phyloP scores from a whole-genome alignment of 2,329 filamentous ascomycete species.

The Aspergillus sp. region DNA sequence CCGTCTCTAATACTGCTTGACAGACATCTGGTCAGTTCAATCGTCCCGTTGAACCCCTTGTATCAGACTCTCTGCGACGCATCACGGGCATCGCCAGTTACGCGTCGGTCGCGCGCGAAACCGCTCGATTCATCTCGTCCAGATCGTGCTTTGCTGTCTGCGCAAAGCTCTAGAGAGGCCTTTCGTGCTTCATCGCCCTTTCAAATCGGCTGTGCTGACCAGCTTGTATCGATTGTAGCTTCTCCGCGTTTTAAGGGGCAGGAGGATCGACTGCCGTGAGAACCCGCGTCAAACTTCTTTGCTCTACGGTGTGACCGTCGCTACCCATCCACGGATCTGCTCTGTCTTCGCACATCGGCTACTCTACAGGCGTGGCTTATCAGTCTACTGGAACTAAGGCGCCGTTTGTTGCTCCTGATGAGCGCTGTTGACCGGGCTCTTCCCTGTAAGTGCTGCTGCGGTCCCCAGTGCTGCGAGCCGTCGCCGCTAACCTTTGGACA shows the following conservation, averaged over 20 bases:
- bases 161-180: background rate
- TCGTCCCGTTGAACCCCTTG: conserved; percentile 2
- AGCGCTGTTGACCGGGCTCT: conserved; percentile 7
- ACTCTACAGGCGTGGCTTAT: background rate
- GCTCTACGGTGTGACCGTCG: conserved; percentile 6
- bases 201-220: background rate
- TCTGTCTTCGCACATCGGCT: background rate
- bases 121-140: conserved; percentile 1
- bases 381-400: background rate
- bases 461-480: background rate
- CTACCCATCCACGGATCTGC: background rate
- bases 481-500: conserved; percentile 3
- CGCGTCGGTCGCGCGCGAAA: background rate
- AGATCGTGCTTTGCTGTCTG: background rate
- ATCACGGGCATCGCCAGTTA: conserved; percentile 1
- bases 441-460: conserved; percentile 1
- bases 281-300: conserved; percentile 12
- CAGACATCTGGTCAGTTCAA: background rate
- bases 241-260: conserved; percentile 17
- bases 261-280: conserved; percentile 13
- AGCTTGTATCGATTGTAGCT: conserved; percentile 9
- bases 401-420: background rate
- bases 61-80: background rate
- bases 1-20: conserved; percentile 6
- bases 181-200: background rate